These are phyloP conservation scores for Sesbania bispinosa DNA, from an alignment of 306 rosid genomes.

Conservation along the genomic window DNA sequence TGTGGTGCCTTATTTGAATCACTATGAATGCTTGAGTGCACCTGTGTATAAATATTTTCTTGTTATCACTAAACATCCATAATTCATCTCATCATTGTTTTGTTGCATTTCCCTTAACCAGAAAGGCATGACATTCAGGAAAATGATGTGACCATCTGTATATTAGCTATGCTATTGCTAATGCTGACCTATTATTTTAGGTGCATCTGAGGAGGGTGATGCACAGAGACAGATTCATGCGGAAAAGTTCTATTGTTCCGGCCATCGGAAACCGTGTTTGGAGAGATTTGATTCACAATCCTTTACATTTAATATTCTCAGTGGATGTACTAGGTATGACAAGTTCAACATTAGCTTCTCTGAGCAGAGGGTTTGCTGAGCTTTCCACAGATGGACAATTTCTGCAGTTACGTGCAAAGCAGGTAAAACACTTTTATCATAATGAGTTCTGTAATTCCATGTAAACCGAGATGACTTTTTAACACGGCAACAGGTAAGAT, in stretches of 20 bases:
- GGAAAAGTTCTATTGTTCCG: slow-evolving; percentile 73
- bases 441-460: background rate
- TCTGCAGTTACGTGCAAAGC: slow-evolving; percentile 88
- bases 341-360: slow-evolving; percentile 93
- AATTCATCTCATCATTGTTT: background rate
- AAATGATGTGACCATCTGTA: background rate
- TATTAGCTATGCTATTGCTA: slow-evolving; percentile 23
- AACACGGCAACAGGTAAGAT: slow-evolving; percentile 59
- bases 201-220: slow-evolving; percentile 95
- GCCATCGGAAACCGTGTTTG: slow-evolving; percentile 93
- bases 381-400: slow-evolving; percentile 98
- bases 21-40: background rate
- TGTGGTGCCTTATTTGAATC: background rate
- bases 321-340: slow-evolving; percentile 98
- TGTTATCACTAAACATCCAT: background rate
- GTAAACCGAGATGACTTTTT: slow-evolving; percentile 31
- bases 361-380: slow-evolving; percentile 95
- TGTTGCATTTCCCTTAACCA: slow-evolving; percentile 4
- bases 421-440: slow-evolving; percentile 43
- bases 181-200: slow-evolving; percentile 46
- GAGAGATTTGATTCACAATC: slow-evolving; percentile 97
- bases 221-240: slow-evolving; percentile 95
- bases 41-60: background rate
- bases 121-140: background rate
- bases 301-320: slow-evolving; percentile 86